Evolutionary conservation across 768 basidiomycete genomes (phyloP), one percentile per base, ranked within the genome.

Genomic region (Rossbeevera mucosa): DNA sequence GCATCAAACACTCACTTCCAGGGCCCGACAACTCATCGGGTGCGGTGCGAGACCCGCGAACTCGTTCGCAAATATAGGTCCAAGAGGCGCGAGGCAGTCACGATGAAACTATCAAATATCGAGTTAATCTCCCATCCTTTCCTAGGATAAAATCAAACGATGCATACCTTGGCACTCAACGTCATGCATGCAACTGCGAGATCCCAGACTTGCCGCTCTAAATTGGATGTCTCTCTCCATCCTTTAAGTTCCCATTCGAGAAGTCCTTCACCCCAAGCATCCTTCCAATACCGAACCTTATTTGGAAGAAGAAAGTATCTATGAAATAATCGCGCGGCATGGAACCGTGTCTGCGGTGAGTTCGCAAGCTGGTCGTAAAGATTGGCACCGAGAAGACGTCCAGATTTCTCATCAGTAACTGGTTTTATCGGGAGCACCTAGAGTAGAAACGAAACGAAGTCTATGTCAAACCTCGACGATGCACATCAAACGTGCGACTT

Each of bases 331-430:
- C 81, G 77, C 0, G 72, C 79, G 0, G 85, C 85, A 51, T 86
- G 84, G 57, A 85, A 86, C 4, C 82, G 75, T 14, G 85, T 85
- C 53, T 85, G 77, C 0, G 73, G 74, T 0, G 78, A 82, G 3
- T 69, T 74, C 7, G 64, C 63, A 22, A 88, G 72, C 50, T 86
- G 81, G 45, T 85, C 80, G 36, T 70, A 63, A 24, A 86, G 61
- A 25, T 64, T 52, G 16, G 12, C n/a, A 14, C 62, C 56, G 7
- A 21, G 18, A 2, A 7, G 48, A 22, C 44, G 46, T n/a, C 18
- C 14, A 14, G n/a, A 1, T 2, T 42, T 8, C 7, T 50, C 25
- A 11, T 4, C 2, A n/a, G 16, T 20, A 5, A 25, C 31, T 0
- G 59, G 48, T 9, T 51, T 31, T 3, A n/a, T 50, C 4, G 64